Conservation (phyloP, 140 eudicot genomes). For the Bidens hawaiensis region DNA sequence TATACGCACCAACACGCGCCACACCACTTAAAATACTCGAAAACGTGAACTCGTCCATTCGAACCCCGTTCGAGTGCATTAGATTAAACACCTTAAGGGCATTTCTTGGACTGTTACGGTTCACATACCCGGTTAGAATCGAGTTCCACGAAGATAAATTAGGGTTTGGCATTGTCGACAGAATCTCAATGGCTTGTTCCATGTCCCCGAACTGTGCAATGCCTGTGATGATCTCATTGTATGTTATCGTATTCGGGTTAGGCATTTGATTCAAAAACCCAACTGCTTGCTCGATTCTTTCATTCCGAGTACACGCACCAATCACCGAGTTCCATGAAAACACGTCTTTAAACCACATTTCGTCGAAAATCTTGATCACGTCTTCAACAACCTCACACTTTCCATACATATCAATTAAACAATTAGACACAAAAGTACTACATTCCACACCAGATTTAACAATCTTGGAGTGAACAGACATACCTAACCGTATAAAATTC, state of each 20-base stretch:
- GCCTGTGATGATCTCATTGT: slow-evolving; percentile 65
- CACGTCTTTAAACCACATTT: slow-evolving; percentile 42
- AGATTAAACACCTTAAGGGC: slow-evolving; percentile 47
- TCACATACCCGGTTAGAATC: slow-evolving; percentile 67
- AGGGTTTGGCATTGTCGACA: slow-evolving; percentile 51
- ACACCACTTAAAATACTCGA: slow-evolving; percentile 68
- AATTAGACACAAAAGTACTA: slow-evolving; percentile 50
- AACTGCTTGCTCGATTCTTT: slow-evolving; percentile 52
- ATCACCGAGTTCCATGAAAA: slow-evolving; percentile 78
- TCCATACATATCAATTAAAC: slow-evolving; percentile 88
- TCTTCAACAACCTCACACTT: slow-evolving; percentile 54
- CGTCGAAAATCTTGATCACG: slow-evolving; percentile 38
- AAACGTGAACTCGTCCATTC: slow-evolving; percentile 67
- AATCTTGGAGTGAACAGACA: slow-evolving; percentile 50
- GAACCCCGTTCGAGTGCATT: slow-evolving; percentile 43
- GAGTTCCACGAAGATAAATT: slow-evolving; percentile 88
- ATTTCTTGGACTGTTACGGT: slow-evolving; percentile 40
- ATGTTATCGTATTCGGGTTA: slow-evolving; percentile 62
- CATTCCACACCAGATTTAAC: slow-evolving; percentile 52
- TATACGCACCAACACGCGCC: slow-evolving; percentile 44
- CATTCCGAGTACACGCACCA: slow-evolving; percentile 64
- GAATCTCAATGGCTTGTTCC: slow-evolving; percentile 49
- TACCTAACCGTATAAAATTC: slow-evolving; percentile 41
- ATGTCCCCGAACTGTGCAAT: slow-evolving; percentile 64
- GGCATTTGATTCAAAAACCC: slow-evolving; percentile 51